These are phyloP conservation scores for Trichosporon sp. DNA, from an alignment of 1,284 basidiomycete species.

Conservation along the genomic window DNA sequence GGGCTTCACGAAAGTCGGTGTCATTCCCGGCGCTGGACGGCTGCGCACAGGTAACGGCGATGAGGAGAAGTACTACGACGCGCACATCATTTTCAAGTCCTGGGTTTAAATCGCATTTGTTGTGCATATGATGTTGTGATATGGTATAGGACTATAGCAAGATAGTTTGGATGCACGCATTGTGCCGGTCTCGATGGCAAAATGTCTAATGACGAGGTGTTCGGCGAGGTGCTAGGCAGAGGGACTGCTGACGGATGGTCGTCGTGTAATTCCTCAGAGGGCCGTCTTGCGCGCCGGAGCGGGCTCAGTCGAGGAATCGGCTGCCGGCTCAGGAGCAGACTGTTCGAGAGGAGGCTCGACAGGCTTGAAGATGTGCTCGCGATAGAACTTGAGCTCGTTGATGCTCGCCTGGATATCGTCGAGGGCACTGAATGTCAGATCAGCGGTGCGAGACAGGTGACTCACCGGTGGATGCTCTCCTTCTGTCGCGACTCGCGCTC, in stretches of 20 bases:
- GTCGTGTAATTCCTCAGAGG: constrained; percentile 11
- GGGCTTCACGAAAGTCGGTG: constrained; percentile 73
- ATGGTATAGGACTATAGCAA: not conserved
- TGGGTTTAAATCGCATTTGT: not conserved
- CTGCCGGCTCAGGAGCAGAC: not conserved
- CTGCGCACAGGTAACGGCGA: constrained; percentile 58
- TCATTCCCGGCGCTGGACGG: constrained; percentile 77
- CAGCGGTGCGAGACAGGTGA: too few species aligned
- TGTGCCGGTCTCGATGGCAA: not conserved
- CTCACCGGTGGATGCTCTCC: constrained; percentile 42
- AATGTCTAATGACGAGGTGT: too few species aligned
- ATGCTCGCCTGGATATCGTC: constrained; percentile 52
- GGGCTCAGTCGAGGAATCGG: not conserved
- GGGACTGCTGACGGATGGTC: not conserved
- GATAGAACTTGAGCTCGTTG: constrained; percentile 49
- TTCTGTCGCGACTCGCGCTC: constrained; percentile 28
- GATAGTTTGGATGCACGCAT: not conserved
- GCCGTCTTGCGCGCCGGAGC: constrained; percentile 26
- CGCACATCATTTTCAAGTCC: constrained; percentile 71
- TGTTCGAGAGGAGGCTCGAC: constrained; percentile 17
- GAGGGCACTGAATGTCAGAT: constrained; percentile 41
- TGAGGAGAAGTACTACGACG: constrained; percentile 82
- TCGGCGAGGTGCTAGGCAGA: not conserved
- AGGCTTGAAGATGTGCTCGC: constrained; percentile 44
- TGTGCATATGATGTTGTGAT: not conserved